phyloP scores from a whole-genome alignment of 768 basidiomycete species.

The Lentinula aciculospora region DNA sequence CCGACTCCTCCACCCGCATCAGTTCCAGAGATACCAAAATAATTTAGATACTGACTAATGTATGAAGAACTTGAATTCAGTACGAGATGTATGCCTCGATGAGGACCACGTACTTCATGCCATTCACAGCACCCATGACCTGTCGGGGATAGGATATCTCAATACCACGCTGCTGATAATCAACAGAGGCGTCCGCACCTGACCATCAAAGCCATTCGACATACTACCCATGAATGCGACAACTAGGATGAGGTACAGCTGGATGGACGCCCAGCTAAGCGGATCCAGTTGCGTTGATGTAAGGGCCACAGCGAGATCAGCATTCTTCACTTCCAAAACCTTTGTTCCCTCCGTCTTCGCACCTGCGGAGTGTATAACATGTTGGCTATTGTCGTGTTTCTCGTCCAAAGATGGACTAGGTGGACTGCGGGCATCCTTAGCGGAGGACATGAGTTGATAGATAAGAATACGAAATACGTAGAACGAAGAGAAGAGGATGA shows the following conservation, averaged over 20 bases:
- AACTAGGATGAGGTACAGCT: constrained; percentile 34
- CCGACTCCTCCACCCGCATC: constrained; percentile 39
- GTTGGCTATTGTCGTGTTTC: background rate
- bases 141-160: background rate
- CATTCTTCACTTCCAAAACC: constrained; percentile 30
- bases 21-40: constrained; percentile 32
- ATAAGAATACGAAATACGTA: background rate
- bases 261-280: constrained; percentile 29
- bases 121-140: constrained; percentile 45
- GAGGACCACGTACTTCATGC: constrained; percentile 31
- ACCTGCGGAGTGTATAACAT: background rate
- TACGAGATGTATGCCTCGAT: background rate
- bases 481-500: background rate
- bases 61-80: background rate
- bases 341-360: constrained; percentile 12
- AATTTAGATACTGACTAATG: constrained; percentile 32
- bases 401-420: background rate
- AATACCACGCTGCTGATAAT: background rate
- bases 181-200: constrained; percentile 20
- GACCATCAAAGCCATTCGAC: constrained; percentile 43
- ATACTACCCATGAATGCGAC: constrained; percentile 41
- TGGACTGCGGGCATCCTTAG: background rate
- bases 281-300: constrained; percentile 36
- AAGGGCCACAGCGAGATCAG: constrained; percentile 38
- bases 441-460: background rate